phyloP scores from a whole-genome alignment of 1,139 yeast genomes.

The Blastobotrys capitulatus region DNA sequence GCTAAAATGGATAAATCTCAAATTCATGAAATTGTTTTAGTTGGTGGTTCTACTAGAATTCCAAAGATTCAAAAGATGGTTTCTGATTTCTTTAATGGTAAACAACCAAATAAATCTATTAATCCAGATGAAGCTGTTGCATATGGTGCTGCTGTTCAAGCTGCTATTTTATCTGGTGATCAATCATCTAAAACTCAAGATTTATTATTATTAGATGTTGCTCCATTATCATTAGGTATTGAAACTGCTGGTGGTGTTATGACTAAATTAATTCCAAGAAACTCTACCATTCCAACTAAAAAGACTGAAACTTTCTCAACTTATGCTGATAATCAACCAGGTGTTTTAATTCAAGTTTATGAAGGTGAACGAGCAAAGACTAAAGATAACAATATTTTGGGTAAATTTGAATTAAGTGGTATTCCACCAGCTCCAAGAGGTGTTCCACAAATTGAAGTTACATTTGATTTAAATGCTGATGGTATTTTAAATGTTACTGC shows the following conservation, averaged over 20 bases:
- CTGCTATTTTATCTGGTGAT: constrained; percentile 91
- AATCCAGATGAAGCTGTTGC: constrained; percentile 99
- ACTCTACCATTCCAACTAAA: constrained; percentile 95
- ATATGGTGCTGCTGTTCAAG: constrained; percentile 97
- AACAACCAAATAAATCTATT: constrained; percentile 92
- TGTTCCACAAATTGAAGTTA: constrained; percentile 91
- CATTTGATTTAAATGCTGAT: constrained; percentile 90
- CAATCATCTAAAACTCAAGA: constrained; percentile 73
- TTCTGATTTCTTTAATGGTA: constrained; percentile 83
- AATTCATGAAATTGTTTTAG: constrained; percentile 87
- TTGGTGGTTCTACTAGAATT: constrained; percentile 98
- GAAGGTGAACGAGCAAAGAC: constrained; percentile 98
- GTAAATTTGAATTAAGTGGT: constrained; percentile 92
- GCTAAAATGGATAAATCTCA: constrained; percentile 78
- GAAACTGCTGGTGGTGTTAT: constrained; percentile 98
- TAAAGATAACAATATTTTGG: constrained; percentile 90
- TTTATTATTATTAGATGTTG: constrained; percentile 82
- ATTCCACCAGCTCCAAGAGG: constrained; percentile 99
- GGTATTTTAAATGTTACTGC: constrained; percentile 95
- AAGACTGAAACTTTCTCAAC: constrained; percentile 89
- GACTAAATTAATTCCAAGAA: constrained; percentile 96
- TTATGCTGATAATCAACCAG: constrained; percentile 95
- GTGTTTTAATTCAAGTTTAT: constrained; percentile 90
- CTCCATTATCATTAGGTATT: constrained; percentile 92
- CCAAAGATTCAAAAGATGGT: constrained; percentile 97